Percentiles rank a stretch among this genome's conserved stretches.
These are phyloP conservation scores for Discostella stelligeroides DNA, from an alignment of 108 stramenopile species.

Conservation along the genomic window DNA sequence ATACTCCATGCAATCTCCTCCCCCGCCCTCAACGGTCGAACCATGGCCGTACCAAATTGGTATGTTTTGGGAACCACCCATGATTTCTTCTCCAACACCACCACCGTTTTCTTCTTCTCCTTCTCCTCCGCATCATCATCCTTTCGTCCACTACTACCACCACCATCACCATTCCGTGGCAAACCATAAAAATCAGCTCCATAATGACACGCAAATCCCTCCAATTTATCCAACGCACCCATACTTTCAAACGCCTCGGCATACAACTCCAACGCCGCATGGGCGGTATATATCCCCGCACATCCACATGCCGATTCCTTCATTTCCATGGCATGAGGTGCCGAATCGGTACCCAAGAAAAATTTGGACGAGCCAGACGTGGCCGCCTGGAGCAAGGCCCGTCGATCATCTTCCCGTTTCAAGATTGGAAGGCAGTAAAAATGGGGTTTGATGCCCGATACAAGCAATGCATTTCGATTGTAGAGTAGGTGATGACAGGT, in stretches of 20 bases:
- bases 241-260: conserved; percentile 92
- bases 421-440: conserved; percentile 99
- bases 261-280: conserved; percentile 94
- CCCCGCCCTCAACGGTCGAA: conserved; percentile 88
- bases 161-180: conserved; percentile 37
- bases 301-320: conserved; percentile 96
- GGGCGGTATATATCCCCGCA: conserved; percentile 96
- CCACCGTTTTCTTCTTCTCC: no score
- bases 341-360: conserved; percentile 98
- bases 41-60: conserved; percentile 69
- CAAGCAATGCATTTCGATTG: conserved; percentile 94
- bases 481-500: conserved; percentile 98
- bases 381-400: conserved; percentile 89
- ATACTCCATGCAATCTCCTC: conserved; percentile 85
- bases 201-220: conserved; percentile 83
- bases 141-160: no score
- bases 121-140: no score
- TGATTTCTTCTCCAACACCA: conserved; percentile 74
- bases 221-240: conserved; percentile 89
- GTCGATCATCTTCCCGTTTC: conserved; percentile 95
- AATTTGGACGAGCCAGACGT: conserved; percentile 92
- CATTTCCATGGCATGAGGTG: conserved; percentile 84
- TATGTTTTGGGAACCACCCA: conserved; percentile 87
- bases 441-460: conserved; percentile 97
- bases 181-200: conserved; percentile 97